Percentiles rank a stretch among this genome's conserved stretches.
These are phyloP conservation scores for Thermoascus crustaceus DNA, from an alignment of 2,329 filamentous ascomycete species.

Conservation along the genomic window DNA sequence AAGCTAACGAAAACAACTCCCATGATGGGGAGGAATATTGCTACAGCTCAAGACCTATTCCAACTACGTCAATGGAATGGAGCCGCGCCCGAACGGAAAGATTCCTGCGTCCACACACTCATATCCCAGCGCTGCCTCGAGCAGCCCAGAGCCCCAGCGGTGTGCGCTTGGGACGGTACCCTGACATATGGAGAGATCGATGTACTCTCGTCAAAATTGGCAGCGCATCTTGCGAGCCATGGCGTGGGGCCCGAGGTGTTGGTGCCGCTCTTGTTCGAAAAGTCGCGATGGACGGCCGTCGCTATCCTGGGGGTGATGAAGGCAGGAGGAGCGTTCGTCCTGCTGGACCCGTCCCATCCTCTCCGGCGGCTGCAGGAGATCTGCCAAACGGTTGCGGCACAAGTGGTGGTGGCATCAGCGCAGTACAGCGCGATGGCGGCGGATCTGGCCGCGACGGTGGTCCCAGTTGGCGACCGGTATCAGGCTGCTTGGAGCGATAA, in stretches of 20 bases:
- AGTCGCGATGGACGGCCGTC: conserved; percentile 7
- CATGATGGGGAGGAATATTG: too few species aligned
- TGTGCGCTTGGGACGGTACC: conserved; percentile 7
- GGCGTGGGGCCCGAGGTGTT: conserved; percentile 16
- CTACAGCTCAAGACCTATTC: too few species aligned
- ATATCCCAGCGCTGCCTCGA: too few species aligned
- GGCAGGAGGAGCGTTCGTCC: conserved; percentile 6
- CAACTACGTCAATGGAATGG: too few species aligned
- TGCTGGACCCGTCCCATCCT: conserved; percentile 7
- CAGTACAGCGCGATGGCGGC: not conserved
- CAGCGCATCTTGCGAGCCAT: conserved; percentile 18
- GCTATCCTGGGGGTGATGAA: conserved; percentile 8
- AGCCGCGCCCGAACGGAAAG: too few species aligned
- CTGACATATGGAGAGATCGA: conserved; percentile 7
- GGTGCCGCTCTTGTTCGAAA: conserved; percentile 8
- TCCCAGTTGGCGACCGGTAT: not conserved
- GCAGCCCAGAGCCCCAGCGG: too few species aligned
- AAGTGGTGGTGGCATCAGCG: conserved; percentile 8
- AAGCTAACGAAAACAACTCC: too few species aligned
- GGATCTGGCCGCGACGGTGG: not conserved
- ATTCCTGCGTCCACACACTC: too few species aligned
- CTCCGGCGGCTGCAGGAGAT: conserved; percentile 9
- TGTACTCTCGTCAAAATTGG: conserved; percentile 18
- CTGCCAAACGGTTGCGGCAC: conserved; percentile 5
- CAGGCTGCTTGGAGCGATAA: conserved; percentile 1